Percentiles rank a stretch among this genome's conserved stretches.
phyloP scores from a whole-genome alignment of 495 filamentous ascomycete species.

The Penicillium egyptiacum region DNA sequence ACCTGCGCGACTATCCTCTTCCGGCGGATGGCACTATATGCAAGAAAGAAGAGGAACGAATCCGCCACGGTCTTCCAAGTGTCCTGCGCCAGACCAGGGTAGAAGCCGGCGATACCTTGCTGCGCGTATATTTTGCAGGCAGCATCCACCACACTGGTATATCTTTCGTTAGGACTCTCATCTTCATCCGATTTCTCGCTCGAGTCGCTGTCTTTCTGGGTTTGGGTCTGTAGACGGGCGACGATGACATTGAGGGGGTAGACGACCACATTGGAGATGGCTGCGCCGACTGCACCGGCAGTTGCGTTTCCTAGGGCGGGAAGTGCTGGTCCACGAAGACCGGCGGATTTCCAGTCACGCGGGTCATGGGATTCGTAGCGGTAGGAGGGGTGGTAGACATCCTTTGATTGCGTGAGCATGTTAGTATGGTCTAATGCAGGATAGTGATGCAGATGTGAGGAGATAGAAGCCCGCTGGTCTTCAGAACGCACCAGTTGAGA shows the following conservation, averaged over 20 bases:
- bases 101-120: conserved; percentile 71
- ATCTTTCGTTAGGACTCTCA: conserved; percentile 47
- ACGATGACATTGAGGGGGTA: conserved; percentile 88
- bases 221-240: conserved; percentile 83
- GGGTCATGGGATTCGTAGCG: conserved; percentile 41
- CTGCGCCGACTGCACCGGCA: conserved; percentile 75
- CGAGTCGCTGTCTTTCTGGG: conserved; percentile 52
- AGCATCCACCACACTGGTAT: conserved; percentile 65
- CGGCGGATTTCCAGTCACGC: conserved; percentile 37
- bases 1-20: conserved; percentile 52
- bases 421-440: conserved; percentile 3
- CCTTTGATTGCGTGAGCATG: conserved; percentile 36
- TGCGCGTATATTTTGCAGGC: conserved; percentile 67
- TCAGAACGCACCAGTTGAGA: conserved; percentile 30
- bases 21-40: conserved; percentile 70
- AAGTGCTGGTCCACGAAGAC: conserved; percentile 55
- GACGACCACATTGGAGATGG: conserved; percentile 73
- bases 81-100: conserved; percentile 71
- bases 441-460: background rate
- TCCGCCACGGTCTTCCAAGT: conserved; percentile 71
- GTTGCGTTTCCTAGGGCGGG: conserved; percentile 86
- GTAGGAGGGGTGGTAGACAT: conserved; percentile 52
- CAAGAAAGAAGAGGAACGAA: conserved; percentile 81
- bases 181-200: conserved; percentile 33
- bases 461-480: background rate